Conservation (phyloP, 2,329 filamentous ascomycete genomes). For the Mariannaea sp. region DNA sequence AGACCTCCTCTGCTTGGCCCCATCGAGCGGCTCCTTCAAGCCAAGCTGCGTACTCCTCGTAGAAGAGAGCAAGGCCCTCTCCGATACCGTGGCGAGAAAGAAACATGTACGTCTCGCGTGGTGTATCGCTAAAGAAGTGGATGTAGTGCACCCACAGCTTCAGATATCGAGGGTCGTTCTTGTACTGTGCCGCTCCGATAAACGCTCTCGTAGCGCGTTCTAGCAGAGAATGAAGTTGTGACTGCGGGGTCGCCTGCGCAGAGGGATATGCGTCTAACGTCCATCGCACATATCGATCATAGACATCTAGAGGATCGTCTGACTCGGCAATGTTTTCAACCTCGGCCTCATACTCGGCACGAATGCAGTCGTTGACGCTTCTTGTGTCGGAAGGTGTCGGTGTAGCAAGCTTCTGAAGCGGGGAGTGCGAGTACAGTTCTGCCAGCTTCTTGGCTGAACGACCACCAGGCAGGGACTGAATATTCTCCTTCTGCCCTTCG, state of each 20-base stretch:
- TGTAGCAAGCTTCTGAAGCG: conserved; percentile 60
- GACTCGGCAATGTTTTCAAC: conserved; percentile 78
- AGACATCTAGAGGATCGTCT: conserved; percentile 93
- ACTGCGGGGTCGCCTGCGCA: conserved; percentile 87
- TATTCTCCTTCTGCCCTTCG: conserved; percentile 97
- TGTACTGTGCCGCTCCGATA: conserved; percentile 83
- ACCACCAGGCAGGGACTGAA: conserved; percentile 85
- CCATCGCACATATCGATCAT: conserved; percentile 97
- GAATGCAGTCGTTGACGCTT: conserved; percentile 77
- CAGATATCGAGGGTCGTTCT: conserved; percentile 91
- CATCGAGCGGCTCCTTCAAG: conserved; percentile 83
- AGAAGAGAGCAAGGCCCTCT: conserved; percentile 85
- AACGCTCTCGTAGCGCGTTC: conserved; percentile 94
- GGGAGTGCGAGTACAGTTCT: conserved; percentile 74
- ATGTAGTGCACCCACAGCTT: conserved; percentile 96
- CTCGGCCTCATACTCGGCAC: conserved; percentile 86
- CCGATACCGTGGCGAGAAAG: conserved; percentile 87
- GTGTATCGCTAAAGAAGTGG: conserved; percentile 87
- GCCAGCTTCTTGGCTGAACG: conserved; percentile 89
- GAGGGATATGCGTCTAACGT: conserved; percentile 94
- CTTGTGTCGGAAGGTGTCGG: conserved; percentile 74
- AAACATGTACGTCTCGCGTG: conserved; percentile 90
- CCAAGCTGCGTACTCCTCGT: conserved; percentile 96
- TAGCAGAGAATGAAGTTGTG: conserved; percentile 85
- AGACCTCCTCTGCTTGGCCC: conserved; percentile 93